Evolutionary conservation across 2,329 filamentous ascomycete species (phyloP), one percentile per base, ranked within the genome.

Genomic region (Penicillium sclerotiorum): DNA sequence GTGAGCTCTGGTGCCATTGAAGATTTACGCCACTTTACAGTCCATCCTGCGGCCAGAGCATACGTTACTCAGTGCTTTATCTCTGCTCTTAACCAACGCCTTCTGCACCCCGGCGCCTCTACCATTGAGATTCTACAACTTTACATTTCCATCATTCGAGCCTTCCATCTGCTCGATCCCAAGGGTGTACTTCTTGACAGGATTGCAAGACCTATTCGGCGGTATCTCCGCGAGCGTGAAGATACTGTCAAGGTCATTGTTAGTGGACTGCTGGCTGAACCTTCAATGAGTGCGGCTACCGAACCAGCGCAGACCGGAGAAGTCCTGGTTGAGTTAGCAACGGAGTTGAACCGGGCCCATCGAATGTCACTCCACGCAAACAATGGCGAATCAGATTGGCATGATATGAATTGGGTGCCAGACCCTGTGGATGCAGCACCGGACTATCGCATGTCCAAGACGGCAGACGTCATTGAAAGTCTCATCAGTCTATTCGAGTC

Each of bases 361-460:
- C 67, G 59, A 58, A 77, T 61, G 66, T 80, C 55, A 58, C 72
- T 61, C 41, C 67, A 60, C 51, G 71, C 77, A 30, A 75, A 80
- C n/a, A 63, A 65, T 20, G 85, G 87, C 49, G 89, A 90, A 45
- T 78, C 94, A 13, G 89, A 95, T 68, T 97, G 89, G 87, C 82
- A 90, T 64, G 92, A 99, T 68, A 89, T 96, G 86, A 83, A 85
- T 8, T 99, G 94, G 94, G 79, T 90, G 28, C 94, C 94, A 1
- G 89, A 96, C 62, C 94, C 94, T 0, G 86, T 95, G 32, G 94
- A 99, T 66, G 94, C 94, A 1, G 91, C 90, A 8, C 88, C 90
- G 40, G 90, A 96, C 66, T 96, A 96, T 75, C 90, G 89, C 64
- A 87, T 91, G 50, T 89, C 90, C 9, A 95, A 89, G 68, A 89